Evolutionary conservation across 306 rosid genomes (phyloP).

Genomic region (Quercus variabilis): DNA sequence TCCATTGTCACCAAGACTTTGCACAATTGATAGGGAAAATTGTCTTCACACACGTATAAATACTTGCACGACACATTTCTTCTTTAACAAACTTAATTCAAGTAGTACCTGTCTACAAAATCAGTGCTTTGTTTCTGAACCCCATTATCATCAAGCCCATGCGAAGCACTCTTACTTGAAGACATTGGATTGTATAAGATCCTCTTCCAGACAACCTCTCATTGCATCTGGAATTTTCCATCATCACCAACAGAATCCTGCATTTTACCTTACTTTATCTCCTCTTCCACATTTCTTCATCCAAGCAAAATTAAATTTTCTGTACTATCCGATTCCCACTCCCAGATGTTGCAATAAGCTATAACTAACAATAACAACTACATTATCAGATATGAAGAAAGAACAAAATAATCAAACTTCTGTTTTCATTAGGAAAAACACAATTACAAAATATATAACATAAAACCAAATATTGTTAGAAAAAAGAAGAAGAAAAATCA

Average conservation of each 20-base stretch:
- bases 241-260: slow-evolving; percentile 12
- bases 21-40: too few relatives aligned
- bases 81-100: not conserved
- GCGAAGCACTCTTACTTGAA: slow-evolving; percentile 27
- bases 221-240: slow-evolving; percentile 18
- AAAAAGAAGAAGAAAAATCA: too few relatives aligned
- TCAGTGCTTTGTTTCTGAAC: slow-evolving; percentile 23
- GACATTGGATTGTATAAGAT: slow-evolving; percentile 40
- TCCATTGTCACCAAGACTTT: too few relatives aligned
- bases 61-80: not conserved
- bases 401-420: not conserved
- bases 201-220: slow-evolving; percentile 21
- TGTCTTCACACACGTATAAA: too few relatives aligned
- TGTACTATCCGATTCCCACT: not conserved
- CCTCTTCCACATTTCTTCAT: not conserved
- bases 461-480: not conserved
- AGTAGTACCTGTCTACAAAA: slow-evolving; percentile 26
- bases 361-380: not conserved
- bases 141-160: slow-evolving; percentile 13
- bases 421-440: not conserved
- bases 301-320: not conserved
- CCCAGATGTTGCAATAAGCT: slow-evolving; percentile 1
- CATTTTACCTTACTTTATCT: slow-evolving; percentile 31
- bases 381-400: not conserved
- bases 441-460: not conserved